Conservation (phyloP, 129 eudicot species). For the carrot (Daucus carota) region DH1_v3.0 NC_030381.2:32950501-32951000, state of each 20-base stretch:
- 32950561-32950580: too few species aligned
- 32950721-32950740: background rate
- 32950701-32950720: background rate
- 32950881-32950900: background rate
- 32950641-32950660: background rate
- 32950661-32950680: background rate
- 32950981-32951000: background rate
- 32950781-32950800: background rate
- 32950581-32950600: too few species aligned
- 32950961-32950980: slow-evolving; percentile 7
- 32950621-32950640: background rate
- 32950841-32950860: background rate
- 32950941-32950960: slow-evolving; percentile 2
- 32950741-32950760: background rate
- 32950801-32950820: background rate
- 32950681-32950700: background rate
- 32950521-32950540: too few species aligned
- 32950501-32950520: too few species aligned
- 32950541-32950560: too few species aligned
- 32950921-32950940: slow-evolving; percentile 6
- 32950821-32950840: background rate
- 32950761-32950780: background rate
- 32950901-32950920: background rate
- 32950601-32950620: too few species aligned
- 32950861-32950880: background rate